Evolutionary conservation across 148 eudicot species (phyloP), one percentile per base, ranked within the genome.

Genomic region (Rhododendron ovatum): DNA sequence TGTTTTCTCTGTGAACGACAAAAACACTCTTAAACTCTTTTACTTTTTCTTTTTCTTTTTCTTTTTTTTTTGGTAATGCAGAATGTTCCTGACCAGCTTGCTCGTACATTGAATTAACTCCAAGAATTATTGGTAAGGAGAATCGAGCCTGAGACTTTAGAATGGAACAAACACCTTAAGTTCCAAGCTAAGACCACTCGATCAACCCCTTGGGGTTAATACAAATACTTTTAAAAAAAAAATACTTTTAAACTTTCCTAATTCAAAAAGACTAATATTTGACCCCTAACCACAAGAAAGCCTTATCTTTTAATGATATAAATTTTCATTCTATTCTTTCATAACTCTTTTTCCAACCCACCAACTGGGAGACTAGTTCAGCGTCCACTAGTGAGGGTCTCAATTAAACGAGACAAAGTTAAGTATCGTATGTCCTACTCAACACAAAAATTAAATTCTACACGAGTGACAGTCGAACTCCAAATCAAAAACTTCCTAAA

Each of bases 71-170:
- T 39, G 41, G 7, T 41, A 41, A 41, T 41, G 1, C 45, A 41
- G 8, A 1, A 7, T 41, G 7, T 5, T 0, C 1, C 45, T 0
- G 45, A 6, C 7, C 45, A 6, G 1, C 0, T 41, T 6, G 1
- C 7, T 1, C 8, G 7, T 41, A 41, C 7, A 7, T 41, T 41
- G 45, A 41, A 41, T 41, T 41, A 41, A 6, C 45, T 41, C 45
- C 45, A 41, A 41, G 45, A 41, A 7, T 41, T 39, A 39, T 39
- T 39, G 41, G 6, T 5, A 39, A 4, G 3, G 41, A 39, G 41
- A 39, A 39, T 4, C 3, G 4, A 39, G 0, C 41, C 41, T 3
- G 41, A 39, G 41, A 39, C 41, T 39, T 37, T 37, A 37, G 2
- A 37, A 37, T 37, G 2, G 0, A 37, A 2, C 39, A 37, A 37